Evolutionary conservation across 2,329 filamentous ascomycete species (phyloP), one percentile per base, ranked within the genome.

Genomic region (Colletotrichum sp.): DNA sequence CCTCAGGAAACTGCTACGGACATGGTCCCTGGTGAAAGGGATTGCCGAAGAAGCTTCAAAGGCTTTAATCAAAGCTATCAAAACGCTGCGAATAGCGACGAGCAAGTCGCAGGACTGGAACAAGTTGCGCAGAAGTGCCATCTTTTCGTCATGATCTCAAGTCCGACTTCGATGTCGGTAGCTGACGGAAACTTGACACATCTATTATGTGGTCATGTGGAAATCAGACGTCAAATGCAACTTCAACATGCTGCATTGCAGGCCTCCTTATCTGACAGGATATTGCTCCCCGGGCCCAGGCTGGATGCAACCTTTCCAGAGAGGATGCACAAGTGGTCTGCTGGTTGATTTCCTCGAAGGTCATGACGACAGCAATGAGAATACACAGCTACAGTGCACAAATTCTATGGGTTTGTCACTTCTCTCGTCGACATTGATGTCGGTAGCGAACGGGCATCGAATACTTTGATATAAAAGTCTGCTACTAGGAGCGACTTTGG

Each of bases 401-500:
- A 43, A 18, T 5, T 1, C 4, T 0, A 30, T 3, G 30, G 30
- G 4, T 30, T 3, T 30, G 30, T 30, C 30, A 30, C 30, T 30
- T 4, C 30, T 30, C 30, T 4, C 30, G 30, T 30, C 30, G 30
- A n/a, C 16, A n/a, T 43, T 3, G 16, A 10, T 43, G 38, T n/a
- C 38, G 18, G 38, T 5, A 43, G 38, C 38, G 0, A 43, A 43
- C 38, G 38, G 18, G 18, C 8, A 43, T n/a, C 5, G 18, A 5
- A n/a, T 18, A 43, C 1, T 43, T 43, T 0, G 1, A 43, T 43
- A n/a, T n/a, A 0, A n/a, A n/a, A n/a, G 8, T 43, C 1, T 1
- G 38, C 1, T 5, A n/a, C 18, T 1, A 43, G 6, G 18, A 43
- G 1, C 18, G 38, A 43, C 9, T 43, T 43, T 3, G 38, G 18